Percentiles rank a stretch among this genome's conserved stretches.
Evolutionary conservation across 768 basidiomycete genomes (phyloP).

Genomic region (Phaeotremella skinneri): DNA sequence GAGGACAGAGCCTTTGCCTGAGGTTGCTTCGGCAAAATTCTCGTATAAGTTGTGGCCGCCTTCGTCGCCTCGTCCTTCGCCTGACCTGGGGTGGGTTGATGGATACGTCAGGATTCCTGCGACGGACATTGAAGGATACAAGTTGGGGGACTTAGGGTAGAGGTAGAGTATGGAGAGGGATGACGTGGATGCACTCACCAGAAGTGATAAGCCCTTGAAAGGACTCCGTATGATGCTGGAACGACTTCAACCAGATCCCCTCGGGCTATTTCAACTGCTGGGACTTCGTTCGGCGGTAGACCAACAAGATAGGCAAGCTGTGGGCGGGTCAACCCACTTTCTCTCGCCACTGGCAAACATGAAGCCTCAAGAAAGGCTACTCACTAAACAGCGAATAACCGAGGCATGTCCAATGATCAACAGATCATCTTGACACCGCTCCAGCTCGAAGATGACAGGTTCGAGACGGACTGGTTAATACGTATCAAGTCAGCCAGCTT

Average conservation of each 20-base stretch:
- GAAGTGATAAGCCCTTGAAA: conserved; percentile 68
- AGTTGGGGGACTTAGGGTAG: not conserved
- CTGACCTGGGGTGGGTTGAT: conserved; percentile 27
- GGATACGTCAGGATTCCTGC: not conserved
- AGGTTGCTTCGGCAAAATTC: conserved; percentile 52
- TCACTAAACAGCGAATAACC: conserved; percentile 83
- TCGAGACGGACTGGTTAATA: conserved; percentile 93
- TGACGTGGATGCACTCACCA: conserved; percentile 25
- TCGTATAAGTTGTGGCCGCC: conserved; percentile 52
- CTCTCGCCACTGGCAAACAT: no score
- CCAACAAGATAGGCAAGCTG: conserved; percentile 68
- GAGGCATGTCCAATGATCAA: conserved; percentile 96
- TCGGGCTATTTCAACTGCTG: conserved; percentile 92
- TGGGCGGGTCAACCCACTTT: not conserved
- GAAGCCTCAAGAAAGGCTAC: conserved; percentile 8
- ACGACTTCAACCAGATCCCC: conserved; percentile 84
- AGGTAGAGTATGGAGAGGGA: not conserved
- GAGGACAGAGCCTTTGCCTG: conserved; percentile 46
- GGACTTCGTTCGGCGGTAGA: conserved; percentile 90
- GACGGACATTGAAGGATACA: conserved; percentile 16
- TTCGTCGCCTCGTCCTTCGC: conserved; percentile 50
- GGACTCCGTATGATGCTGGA: conserved; percentile 64
- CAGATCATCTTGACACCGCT: conserved; percentile 88
- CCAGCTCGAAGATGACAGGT: conserved; percentile 85
- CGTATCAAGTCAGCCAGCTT: conserved; percentile 23